phyloP scores from a whole-genome alignment of 345 rosid species.

The Gossypium sturtianum region DNA sequence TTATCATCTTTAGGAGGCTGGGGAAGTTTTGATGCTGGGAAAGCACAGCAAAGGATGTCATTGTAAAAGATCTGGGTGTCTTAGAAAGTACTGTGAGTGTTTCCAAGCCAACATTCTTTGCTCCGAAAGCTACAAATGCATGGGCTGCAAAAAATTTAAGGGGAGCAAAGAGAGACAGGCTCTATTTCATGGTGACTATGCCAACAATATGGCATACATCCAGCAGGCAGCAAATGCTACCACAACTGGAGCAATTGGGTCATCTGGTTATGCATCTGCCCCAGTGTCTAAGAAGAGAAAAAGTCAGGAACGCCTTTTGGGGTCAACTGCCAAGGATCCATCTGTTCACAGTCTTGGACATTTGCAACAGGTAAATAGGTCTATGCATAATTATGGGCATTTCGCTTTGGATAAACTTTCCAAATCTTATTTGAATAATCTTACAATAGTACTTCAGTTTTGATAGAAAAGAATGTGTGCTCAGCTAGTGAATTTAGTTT shows the following conservation, averaged over 20 bases:
- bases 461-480: neutral
- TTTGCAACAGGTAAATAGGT: conserved; percentile 60
- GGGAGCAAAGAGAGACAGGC: conserved; percentile 98
- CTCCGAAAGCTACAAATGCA: conserved; percentile 93
- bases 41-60: conserved; percentile 99
- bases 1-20: conserved; percentile 48
- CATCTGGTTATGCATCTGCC: conserved; percentile 81
- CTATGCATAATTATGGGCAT: neutral
- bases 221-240: conserved; percentile 99
- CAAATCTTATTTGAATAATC: neutral
- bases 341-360: conserved; percentile 48
- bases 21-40: conserved; percentile 61
- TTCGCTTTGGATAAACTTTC: neutral
- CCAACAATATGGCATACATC: conserved; percentile 74
- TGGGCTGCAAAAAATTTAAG: conserved; percentile 96
- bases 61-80: conserved; percentile 98
- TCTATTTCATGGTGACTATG: conserved; percentile 84
- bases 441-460: neutral
- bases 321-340: conserved; percentile 49
- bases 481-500: neutral
- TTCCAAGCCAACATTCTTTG: conserved; percentile 97
- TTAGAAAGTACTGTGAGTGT: conserved; percentile 97
- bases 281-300: conserved; percentile 79
- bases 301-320: conserved; percentile 71
- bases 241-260: conserved; percentile 93